Base-by-base conservation (phyloP, 2,329 filamentous ascomycete species). In the Xylariaceae sp. region DNA sequence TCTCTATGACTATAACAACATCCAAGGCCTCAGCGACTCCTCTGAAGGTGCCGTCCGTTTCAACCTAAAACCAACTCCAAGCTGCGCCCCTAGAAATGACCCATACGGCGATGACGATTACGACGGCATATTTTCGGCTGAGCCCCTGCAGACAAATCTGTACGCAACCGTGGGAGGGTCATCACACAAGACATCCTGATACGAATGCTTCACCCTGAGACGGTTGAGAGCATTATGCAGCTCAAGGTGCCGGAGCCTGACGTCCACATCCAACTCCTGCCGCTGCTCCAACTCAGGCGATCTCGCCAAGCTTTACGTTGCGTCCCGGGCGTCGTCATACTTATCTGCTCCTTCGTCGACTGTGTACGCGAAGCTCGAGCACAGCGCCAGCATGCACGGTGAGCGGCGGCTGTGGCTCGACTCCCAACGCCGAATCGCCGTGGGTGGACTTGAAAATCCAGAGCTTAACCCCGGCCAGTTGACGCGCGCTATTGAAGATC, bases 181-280 rank as follows among this genome's bases (percentile, higher is more conserved):
- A 88, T 99, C 65, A 96, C 91, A 0, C 94, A 99, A 68, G 91
- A 97, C 71, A 88, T 99, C 37, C 94, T 94, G n/a, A 87, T 97
- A 41, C 86, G 92, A 16, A 91, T 99, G 1, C 80, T 99, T 9
- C 85, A 89, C 54, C 85, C 89, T 2, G 83, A 87, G 49, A 87
- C 84, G 0, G 90, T 97, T n/a, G 88, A 94, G 65, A 88, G 85
- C n/a, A 85, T 97, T 58, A 90, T 95, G 74, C 92, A 99, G 73
- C 94, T 94, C 13, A 85, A 86, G 56, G 90, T 92, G 55, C 86
- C 89, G 55, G 91, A 96, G 63, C 90, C 92, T 37, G 94, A 97
- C 65, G 92, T 96, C 2, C 88, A 97, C 72, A 95, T 99, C 66
- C 85, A 91, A 50, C 79, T 99, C 3, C 94, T 94, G 0, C 86